Conservation (phyloP, 805 yeast species). For the Saccharomycopsis vini region DNA sequence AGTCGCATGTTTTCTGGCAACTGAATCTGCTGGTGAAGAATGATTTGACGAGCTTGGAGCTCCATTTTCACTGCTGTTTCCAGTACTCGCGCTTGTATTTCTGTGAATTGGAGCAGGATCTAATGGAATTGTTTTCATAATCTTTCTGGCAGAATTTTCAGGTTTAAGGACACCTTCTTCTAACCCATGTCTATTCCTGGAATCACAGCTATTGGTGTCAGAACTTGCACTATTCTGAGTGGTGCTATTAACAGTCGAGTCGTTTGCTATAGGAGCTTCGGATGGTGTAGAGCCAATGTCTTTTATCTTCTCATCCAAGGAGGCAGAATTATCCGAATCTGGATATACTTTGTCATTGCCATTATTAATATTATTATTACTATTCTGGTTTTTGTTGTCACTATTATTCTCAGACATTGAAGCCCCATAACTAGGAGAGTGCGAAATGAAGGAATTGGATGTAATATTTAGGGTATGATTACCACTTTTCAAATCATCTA, state of each 20-base stretch:
- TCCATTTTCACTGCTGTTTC: no score
- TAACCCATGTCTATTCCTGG: conserved; percentile 43
- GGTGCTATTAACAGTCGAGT: conserved; percentile 21
- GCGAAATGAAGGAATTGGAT: neutral
- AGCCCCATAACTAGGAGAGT: neutral
- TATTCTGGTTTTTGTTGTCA: no score
- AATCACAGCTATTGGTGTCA: conserved; percentile 29
- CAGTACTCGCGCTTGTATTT: neutral
- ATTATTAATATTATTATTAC: conserved; percentile 22
- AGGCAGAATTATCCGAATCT: conserved; percentile 25
- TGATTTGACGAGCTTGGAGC: neutral
- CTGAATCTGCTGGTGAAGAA: conserved; percentile 3
- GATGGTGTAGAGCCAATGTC: conserved; percentile 15
- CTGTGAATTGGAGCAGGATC: conserved; percentile 67
- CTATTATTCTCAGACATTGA: neutral
- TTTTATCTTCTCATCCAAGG: conserved; percentile 28
- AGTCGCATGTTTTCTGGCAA: no score
- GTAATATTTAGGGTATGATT: neutral
- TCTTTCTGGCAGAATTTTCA: conserved; percentile 63
- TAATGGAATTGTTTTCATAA: conserved; percentile 69
- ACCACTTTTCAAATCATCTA: conserved; percentile 12
- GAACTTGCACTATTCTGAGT: conserved; percentile 28
- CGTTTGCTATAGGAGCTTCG: conserved; percentile 19
- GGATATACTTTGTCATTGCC: conserved; percentile 21
- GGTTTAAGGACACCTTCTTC: conserved; percentile 43